Conservation (phyloP, 208 protist genomes). For the Acanthamoeba triangularis region DNA sequence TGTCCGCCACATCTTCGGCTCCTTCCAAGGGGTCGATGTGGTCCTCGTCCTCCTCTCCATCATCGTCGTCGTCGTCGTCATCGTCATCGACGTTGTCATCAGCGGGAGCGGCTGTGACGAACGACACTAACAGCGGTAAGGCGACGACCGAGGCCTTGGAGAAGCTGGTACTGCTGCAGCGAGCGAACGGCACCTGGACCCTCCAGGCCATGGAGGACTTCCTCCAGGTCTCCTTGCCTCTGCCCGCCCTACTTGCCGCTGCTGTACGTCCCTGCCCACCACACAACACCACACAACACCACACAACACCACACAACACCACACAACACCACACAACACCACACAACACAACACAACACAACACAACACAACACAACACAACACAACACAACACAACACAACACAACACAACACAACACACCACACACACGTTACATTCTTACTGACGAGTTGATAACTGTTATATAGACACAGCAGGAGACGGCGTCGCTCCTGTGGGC, state of each 20-base stretch:
- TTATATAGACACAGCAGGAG: background rate
- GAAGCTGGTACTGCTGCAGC: background rate
- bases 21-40: too few relatives aligned
- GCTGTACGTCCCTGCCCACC: background rate
- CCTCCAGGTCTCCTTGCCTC: background rate
- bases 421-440: background rate
- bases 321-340: too few relatives aligned
- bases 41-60: background rate
- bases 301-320: too few relatives aligned
- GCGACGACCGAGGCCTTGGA: background rate
- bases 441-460: too few relatives aligned
- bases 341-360: too few relatives aligned
- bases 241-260: background rate
- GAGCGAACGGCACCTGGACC: background rate
- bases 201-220: constrained; percentile 6
- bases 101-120: background rate
- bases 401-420: background rate
- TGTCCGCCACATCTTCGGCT: background rate
- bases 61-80: background rate
- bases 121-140: background rate
- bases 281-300: too few relatives aligned
- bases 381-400: too few relatives aligned
- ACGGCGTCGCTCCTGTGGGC: background rate
- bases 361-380: too few relatives aligned
- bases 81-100: too few relatives aligned